These are phyloP conservation scores for Annona cherimola DNA, from an alignment of 164 flowering plant genomes.

Conservation along the genomic window DNA sequence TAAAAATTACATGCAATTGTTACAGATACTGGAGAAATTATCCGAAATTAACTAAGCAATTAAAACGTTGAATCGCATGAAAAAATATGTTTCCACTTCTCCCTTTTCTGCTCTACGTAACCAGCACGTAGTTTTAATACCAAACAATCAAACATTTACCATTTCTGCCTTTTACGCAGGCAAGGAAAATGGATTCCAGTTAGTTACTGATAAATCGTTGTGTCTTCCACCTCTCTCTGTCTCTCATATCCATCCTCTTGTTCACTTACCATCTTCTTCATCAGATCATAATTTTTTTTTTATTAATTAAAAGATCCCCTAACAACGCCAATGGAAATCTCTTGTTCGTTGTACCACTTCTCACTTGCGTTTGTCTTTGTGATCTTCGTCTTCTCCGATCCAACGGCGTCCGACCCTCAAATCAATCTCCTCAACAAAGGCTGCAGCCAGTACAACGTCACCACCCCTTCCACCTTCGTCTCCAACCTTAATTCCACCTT, in stretches of 20 bases:
- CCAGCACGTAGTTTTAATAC: too few relatives aligned
- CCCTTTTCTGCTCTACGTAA: too few relatives aligned
- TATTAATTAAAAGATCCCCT: not conserved
- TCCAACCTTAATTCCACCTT: conserved; percentile 9
- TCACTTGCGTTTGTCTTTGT: not conserved
- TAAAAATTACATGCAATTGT: too few relatives aligned
- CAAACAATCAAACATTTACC: too few relatives aligned
- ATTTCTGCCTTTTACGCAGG: too few relatives aligned
- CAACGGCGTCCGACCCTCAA: conserved; percentile 7
- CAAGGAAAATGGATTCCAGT: too few relatives aligned
- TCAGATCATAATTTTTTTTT: not conserved
- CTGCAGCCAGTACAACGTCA: conserved; percentile 19
- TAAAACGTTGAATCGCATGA: too few relatives aligned
- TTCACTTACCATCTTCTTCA: not conserved
- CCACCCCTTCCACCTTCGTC: conserved; percentile 10
- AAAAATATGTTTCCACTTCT: too few relatives aligned
- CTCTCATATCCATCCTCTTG: not conserved
- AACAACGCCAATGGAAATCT: not conserved
- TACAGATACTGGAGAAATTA: too few relatives aligned
- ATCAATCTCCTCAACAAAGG: conserved; percentile 18
- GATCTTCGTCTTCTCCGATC: not conserved
- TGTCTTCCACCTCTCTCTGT: too few relatives aligned
- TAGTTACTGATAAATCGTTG: too few relatives aligned
- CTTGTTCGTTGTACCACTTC: not conserved
- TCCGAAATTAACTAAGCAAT: too few relatives aligned